Base-by-base conservation (phyloP, 768 basidiomycete species). In the Tephrocybe sp. region DNA sequence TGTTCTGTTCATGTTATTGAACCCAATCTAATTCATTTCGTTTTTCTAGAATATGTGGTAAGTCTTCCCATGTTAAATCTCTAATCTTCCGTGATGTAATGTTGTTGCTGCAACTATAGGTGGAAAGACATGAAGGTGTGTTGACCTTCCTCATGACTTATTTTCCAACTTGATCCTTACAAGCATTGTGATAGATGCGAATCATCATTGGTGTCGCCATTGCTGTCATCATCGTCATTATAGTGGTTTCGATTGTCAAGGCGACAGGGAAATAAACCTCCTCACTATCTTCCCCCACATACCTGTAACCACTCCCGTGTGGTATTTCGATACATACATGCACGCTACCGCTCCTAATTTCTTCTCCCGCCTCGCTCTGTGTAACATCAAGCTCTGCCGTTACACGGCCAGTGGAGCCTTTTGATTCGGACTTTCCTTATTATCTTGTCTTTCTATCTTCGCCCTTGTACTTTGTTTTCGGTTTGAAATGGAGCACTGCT, bases 121-220 rank as follows among this genome's bases (percentile, higher is more conserved):
- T 95, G 93, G 93, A 95, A 97, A 69, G 94, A 97, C 68, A 93
- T 93, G 90, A 93, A 93, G 86, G 90, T 89, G 51, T 45, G 76
- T 66, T 21, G 18, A 30, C 3, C 23, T 45, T 3, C 8, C 25
- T 17, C 28, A n/a, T 23, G 17, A 1, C 21, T 17, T 21, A 15
- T 36, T 5, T 6, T 39, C 6, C 18, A 15, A 60, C 36, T 7
- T 18, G 20, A 5, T 52, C 18, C 20, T 60, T 57, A 14, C 52
- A 51, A 25, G 48, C 36, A 33, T 52, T 47, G 30, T 20, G 9
- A 24, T 52, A 95, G 90, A 97, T 97, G 96, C 85, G 94, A 72
- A 86, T 98, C 70, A 93, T 98, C 70, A 97, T 99, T 62, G 91
- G 87, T 51, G 78, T 89, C 40, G 93, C 90, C 48, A 87, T 99